Conservation (phyloP, 2,329 filamentous ascomycete genomes). For the Chaetomium sp. region DNA sequence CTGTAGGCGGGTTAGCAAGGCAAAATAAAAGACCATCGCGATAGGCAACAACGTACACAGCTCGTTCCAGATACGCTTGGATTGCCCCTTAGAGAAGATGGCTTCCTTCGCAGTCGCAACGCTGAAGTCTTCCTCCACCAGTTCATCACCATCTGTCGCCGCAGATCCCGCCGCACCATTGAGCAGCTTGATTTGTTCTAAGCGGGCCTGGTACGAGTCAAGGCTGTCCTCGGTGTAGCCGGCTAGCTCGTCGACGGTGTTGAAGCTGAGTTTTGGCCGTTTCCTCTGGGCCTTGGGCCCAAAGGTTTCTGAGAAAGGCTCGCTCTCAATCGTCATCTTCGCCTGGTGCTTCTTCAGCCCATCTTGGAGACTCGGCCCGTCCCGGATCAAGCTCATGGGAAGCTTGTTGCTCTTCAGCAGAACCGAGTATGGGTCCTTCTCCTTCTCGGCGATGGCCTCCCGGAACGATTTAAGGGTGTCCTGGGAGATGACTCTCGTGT, state of each 20-base stretch:
- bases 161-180: constrained; percentile 58
- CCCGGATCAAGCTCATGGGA: constrained; percentile 87
- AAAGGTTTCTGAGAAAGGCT: constrained; percentile 82
- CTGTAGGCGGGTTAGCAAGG: constrained; percentile 27
- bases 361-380: constrained; percentile 56
- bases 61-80: constrained; percentile 96
- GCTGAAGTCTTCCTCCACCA: constrained; percentile 35
- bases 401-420: constrained; percentile 97
- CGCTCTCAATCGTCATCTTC: constrained; percentile 80
- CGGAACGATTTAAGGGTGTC: constrained; percentile 82
- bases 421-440: constrained; percentile 78
- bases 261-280: constrained; percentile 79
- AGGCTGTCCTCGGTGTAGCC: constrained; percentile 74
- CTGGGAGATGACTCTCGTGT: constrained; percentile 83
- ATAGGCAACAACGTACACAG: constrained; percentile 42
- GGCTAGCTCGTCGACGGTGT: constrained; percentile 74
- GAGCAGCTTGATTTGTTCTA: constrained; percentile 71
- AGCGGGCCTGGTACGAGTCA: constrained; percentile 70
- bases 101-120: constrained; percentile 67
- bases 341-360: constrained; percentile 88
- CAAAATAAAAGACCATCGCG: not conserved
- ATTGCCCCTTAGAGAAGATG: constrained; percentile 91
- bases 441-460: constrained; percentile 84
- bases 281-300: constrained; percentile 92
- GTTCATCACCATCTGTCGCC: constrained; percentile 42